Conservation (phyloP, 1,284 basidiomycete genomes). For the Cystobasidium slooffiae region DNA sequence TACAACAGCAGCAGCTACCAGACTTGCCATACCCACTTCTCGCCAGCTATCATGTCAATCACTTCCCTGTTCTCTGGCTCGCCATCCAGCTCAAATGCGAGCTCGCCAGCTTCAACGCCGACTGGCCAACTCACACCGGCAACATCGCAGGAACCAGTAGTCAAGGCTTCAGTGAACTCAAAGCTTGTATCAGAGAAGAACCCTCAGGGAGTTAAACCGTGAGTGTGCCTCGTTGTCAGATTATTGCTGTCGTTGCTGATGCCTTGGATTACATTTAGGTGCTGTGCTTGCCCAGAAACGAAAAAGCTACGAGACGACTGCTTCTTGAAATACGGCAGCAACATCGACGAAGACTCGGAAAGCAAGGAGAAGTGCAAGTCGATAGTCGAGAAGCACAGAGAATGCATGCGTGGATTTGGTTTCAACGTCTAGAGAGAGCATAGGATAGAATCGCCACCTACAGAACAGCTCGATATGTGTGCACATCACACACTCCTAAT, state of each 20-base stretch:
- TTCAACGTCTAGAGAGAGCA: slow-evolving; percentile 53
- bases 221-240: slow-evolving; percentile 56
- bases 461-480: too few species aligned
- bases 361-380: slow-evolving; percentile 78
- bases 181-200: slow-evolving; percentile 60
- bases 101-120: slow-evolving; percentile 25
- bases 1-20: not conserved
- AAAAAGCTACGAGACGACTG: slow-evolving; percentile 91
- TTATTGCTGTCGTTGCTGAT: not conserved
- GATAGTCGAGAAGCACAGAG: slow-evolving; percentile 76
- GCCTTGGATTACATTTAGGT: slow-evolving; percentile 57
- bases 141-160: slow-evolving; percentile 35
- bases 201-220: slow-evolving; percentile 90
- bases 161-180: slow-evolving; percentile 32
- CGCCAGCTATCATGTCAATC: slow-evolving; percentile 17
- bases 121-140: slow-evolving; percentile 28
- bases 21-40: not conserved
- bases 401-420: slow-evolving; percentile 77
- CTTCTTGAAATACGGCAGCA: slow-evolving; percentile 72
- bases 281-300: slow-evolving; percentile 93
- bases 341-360: slow-evolving; percentile 63
- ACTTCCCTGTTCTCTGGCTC: slow-evolving; percentile 25
- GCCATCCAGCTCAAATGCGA: slow-evolving; percentile 4
- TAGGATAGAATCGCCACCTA: not conserved
- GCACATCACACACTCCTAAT: too few species aligned